Conservation (phyloP, 176 grass and related monocot genomes). For the Panicum miliaceum region DNA sequence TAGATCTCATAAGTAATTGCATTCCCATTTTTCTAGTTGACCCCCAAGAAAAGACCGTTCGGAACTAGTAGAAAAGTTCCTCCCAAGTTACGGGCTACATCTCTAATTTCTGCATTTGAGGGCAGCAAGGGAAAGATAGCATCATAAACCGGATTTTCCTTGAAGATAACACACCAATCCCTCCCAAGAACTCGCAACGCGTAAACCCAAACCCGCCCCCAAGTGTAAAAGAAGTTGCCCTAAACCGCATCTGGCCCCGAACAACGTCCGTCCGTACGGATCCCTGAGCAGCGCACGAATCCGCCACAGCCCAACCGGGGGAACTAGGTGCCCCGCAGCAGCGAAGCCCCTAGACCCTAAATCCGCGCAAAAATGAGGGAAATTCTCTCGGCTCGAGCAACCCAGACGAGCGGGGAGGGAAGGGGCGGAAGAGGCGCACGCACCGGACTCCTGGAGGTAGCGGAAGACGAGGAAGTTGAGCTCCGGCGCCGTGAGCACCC, state of each 20-base stretch:
- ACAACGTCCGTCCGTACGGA: neutral
- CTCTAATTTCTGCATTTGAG: slow-evolving; percentile 15
- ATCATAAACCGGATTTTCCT: neutral
- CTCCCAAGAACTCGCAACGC: neutral
- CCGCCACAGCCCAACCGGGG: neutral
- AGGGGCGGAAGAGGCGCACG: slow-evolving; percentile 25
- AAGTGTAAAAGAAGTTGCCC: slow-evolving; percentile 2
- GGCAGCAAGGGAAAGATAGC: neutral
- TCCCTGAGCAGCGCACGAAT: neutral
- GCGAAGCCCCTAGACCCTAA: slow-evolving; percentile 7
- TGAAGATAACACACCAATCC: neutral
- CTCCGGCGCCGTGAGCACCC: slow-evolving; percentile 70
- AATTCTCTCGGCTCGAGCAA: neutral
- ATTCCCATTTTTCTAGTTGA: neutral
- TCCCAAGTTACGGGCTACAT: neutral
- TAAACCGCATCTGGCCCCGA: neutral
- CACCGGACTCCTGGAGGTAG: slow-evolving; percentile 96
- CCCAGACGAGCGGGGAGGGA: neutral
- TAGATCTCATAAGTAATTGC: neutral
- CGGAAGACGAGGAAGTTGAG: slow-evolving; percentile 96
- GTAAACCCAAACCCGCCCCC: neutral
- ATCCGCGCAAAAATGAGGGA: neutral
- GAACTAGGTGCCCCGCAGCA: neutral
- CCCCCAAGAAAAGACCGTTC: neutral
- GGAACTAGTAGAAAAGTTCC: neutral